Base-by-base conservation (phyloP, 441 rosid species). In the Iberis amara region DNA sequence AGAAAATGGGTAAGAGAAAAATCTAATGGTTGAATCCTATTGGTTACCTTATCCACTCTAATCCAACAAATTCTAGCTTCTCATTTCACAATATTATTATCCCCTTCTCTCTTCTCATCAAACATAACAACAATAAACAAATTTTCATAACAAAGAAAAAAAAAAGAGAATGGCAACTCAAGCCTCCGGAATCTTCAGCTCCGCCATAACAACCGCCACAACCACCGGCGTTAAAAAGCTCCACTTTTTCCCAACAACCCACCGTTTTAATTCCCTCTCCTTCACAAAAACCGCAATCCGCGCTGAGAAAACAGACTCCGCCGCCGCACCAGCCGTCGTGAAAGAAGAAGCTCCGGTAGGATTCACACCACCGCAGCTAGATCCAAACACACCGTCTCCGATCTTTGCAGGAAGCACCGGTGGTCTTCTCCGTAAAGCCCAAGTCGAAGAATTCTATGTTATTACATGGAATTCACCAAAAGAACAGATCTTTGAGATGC, bases 371-470 rank as follows among this genome's bases (percentile, higher is more conserved):
- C 91, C 87, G 0, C 74, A 83, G 67, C 47, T 85, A 55, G 91
- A 82, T 69, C 89, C 76, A 1, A 80, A 54, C 68, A 82, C 89
- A 21, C 94, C 86, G 11, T 85, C 96, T 2, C 92, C 88, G 31
- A 84, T 87, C 55, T 87, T 87, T n/a, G 77, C 82, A 3, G 94
- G 96, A 46, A 80, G 88, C 84, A 79, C 92, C 0, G 92, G 94
- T 2, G 92, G 92, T 0, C 60, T 88, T 33, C 51, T 81, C 4
- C 68, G 79, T 6, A 87, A 81, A 54, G 92, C 96, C n/a, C 86
- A 68, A 41, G 91, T 83, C 0, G 96, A 86, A 60, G 92, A 86
- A 35, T 86, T 83, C 73, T 83, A 86, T 23, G 92, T 83, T 8
- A 86, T 86, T 18, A 83, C 95, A 11, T 81, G 95, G 96, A 80